phyloP scores from a whole-genome alignment of 768 basidiomycete species.

The Stropharia rugosoannulata region DNA sequence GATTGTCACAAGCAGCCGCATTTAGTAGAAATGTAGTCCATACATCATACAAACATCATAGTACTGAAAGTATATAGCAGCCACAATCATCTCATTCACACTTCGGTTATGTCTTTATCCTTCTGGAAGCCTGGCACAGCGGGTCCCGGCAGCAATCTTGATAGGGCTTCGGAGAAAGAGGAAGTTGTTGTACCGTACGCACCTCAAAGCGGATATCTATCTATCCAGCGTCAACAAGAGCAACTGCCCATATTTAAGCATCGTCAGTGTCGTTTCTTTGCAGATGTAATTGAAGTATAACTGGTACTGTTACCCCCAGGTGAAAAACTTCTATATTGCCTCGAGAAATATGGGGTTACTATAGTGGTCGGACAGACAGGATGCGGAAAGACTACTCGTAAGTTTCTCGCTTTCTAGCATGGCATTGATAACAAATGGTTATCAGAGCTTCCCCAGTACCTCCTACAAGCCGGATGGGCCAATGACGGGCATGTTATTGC shows the following conservation, averaged over 20 bases:
- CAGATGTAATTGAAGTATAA: background rate
- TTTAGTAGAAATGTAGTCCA: background rate
- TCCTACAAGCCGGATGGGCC: conserved; percentile 94
- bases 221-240: conserved; percentile 76
- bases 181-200: conserved; percentile 70
- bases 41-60: too few species aligned
- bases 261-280: conserved; percentile 42
- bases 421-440: conserved; percentile 15
- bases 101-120: conserved; percentile 48
- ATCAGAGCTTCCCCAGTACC: conserved; percentile 92
- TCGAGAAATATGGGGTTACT: conserved; percentile 81
- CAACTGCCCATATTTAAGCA: conserved; percentile 90
- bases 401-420: conserved; percentile 27
- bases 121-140: conserved; percentile 92
- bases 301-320: conserved; percentile 42
- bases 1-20: background rate
- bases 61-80: background rate
- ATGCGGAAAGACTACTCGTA: conserved; percentile 97
- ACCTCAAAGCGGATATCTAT: conserved; percentile 49
- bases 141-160: conserved; percentile 85
- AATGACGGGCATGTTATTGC: conserved; percentile 79
- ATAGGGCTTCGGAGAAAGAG: conserved; percentile 78
- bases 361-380: conserved; percentile 96
- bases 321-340: conserved; percentile 74
- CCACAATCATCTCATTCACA: background rate